Evolutionary conservation across 2,329 filamentous ascomycete species (phyloP).

Genomic region (Diaporthe humulicola): DNA sequence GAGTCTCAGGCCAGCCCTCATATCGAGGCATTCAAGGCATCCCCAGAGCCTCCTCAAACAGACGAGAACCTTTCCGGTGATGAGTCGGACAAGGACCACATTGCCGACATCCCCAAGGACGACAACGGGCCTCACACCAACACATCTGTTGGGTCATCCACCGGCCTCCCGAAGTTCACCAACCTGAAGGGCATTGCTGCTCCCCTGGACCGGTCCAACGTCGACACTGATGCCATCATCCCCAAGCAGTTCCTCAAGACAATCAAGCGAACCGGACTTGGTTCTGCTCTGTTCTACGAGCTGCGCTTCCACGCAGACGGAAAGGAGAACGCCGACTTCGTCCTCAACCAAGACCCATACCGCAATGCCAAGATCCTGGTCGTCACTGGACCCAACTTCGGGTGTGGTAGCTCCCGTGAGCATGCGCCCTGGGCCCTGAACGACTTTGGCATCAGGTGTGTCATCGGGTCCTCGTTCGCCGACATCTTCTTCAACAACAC

Average conservation of each 20-base stretch:
- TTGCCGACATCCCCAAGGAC: constrained; percentile 74
- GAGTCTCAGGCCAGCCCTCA: constrained; percentile 70
- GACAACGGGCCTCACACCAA: constrained; percentile 73
- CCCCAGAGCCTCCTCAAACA: constrained; percentile 59
- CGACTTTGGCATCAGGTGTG: constrained; percentile 94
- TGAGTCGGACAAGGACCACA: constrained; percentile 65
- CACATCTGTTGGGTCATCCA: constrained; percentile 62
- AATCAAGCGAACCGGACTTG: constrained; percentile 96
- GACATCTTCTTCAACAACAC: constrained; percentile 99
- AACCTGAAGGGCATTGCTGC: constrained; percentile 89
- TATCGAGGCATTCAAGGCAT: constrained; percentile 67
- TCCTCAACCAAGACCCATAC: constrained; percentile 93
- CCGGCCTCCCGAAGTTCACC: constrained; percentile 86
- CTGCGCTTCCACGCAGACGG: constrained; percentile 83
- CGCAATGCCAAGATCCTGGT: constrained; percentile 89
- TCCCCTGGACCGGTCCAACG: constrained; percentile 87
- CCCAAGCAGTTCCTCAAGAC: constrained; percentile 99
- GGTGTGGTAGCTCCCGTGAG: constrained; percentile 92
- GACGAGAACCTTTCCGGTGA: constrained; percentile 67
- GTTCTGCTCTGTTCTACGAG: constrained; percentile 86
- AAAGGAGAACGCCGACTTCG: constrained; percentile 82
- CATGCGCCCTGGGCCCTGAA: constrained; percentile 97
- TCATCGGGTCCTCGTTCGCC: constrained; percentile 88
- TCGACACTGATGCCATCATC: constrained; percentile 99
- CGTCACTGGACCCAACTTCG: constrained; percentile 93